These are phyloP conservation scores for Ligustrum vulgare DNA, from an alignment of 257 asterid genomes.

Conservation along the genomic window DNA sequence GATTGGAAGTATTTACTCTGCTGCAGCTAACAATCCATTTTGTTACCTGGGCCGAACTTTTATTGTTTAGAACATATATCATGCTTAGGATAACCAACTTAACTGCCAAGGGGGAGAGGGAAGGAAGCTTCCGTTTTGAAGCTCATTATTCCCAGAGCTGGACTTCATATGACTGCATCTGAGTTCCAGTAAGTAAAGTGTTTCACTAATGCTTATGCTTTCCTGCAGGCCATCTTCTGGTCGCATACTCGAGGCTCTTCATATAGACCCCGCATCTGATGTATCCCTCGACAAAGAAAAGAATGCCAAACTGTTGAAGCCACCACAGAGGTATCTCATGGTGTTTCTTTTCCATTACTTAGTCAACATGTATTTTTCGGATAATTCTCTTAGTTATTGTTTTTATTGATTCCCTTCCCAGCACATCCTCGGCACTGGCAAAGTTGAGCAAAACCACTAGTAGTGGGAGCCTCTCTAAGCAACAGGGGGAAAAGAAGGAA, in stretches of 20 bases:
- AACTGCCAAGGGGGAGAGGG: slow-evolving; percentile 45
- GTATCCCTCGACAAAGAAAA: slow-evolving; percentile 79
- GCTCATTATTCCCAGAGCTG: slow-evolving; percentile 46
- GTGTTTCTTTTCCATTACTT: neutral
- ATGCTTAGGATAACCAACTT: slow-evolving; percentile 52
- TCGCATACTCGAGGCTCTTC: slow-evolving; percentile 97
- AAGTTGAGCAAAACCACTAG: slow-evolving; percentile 74
- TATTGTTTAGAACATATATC: slow-evolving; percentile 52
- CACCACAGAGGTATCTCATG: slow-evolving; percentile 48
- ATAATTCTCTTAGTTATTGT: neutral
- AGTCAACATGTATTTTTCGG: neutral
- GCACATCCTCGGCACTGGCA: slow-evolving; percentile 86
- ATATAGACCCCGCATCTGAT: slow-evolving; percentile 97
- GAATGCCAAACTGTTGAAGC: slow-evolving; percentile 60
- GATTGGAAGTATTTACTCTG: slow-evolving; percentile 84
- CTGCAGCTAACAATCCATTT: slow-evolving; percentile 77
- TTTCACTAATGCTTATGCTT: slow-evolving; percentile 53
- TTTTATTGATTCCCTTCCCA: slow-evolving; percentile 39
- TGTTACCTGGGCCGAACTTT: slow-evolving; percentile 54
- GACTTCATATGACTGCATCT: slow-evolving; percentile 48
- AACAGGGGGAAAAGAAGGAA: slow-evolving; percentile 92
- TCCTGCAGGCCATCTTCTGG: slow-evolving; percentile 91
- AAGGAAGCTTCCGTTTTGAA: slow-evolving; percentile 48
- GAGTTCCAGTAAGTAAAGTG: slow-evolving; percentile 33
- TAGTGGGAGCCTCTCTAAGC: slow-evolving; percentile 68